These are phyloP conservation scores for Fusarium armeniacum DNA, from an alignment of 2,329 filamentous ascomycete genomes.

Conservation along the genomic window DNA sequence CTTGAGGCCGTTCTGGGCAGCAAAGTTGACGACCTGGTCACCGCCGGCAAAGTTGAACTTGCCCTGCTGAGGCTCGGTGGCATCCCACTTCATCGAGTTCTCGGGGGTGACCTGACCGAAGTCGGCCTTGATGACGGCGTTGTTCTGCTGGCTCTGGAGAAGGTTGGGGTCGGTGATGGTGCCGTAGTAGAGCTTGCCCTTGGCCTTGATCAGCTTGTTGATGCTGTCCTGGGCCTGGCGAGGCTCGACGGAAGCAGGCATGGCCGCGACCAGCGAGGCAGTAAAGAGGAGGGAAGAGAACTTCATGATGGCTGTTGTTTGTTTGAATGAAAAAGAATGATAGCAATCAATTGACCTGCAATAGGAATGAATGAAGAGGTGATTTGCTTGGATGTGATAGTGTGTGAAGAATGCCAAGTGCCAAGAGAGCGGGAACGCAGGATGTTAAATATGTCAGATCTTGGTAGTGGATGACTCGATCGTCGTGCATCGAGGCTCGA, in stretches of 20 bases:
- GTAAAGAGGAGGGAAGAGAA: conserved; percentile 28
- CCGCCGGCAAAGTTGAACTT: conserved; percentile 69
- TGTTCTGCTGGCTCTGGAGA: conserved; percentile 58
- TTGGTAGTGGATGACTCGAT: background rate
- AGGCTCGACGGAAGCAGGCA: conserved; percentile 26
- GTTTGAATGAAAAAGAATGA: conserved; percentile 4
- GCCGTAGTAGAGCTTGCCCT: conserved; percentile 76
- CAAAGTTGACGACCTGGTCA: conserved; percentile 73
- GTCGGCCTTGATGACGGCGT: conserved; percentile 68
- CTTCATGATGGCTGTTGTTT: conserved; percentile 20
- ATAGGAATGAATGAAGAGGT: conserved; percentile 15
- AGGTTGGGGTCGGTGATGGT: conserved; percentile 67
- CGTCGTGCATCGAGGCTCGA: background rate
- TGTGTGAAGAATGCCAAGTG: conserved; percentile 22
- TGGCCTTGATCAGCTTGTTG: conserved; percentile 60
- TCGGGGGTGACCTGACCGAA: conserved; percentile 77
- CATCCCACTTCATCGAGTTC: conserved; percentile 80
- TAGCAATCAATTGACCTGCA: conserved; percentile 22
- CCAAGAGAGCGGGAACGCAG: conserved; percentile 10
- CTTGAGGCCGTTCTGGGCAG: conserved; percentile 64
- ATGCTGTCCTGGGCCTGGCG: conserved; percentile 22
- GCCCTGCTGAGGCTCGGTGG: conserved; percentile 55
- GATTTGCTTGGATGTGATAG: conserved; percentile 10
- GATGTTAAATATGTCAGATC: conserved; percentile 21
- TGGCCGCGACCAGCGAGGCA: conserved; percentile 34